These are phyloP conservation scores for Glomus cerebriforme DNA, from an alignment of 192 early-diverging fungal species.

Conservation along the genomic window DNA sequence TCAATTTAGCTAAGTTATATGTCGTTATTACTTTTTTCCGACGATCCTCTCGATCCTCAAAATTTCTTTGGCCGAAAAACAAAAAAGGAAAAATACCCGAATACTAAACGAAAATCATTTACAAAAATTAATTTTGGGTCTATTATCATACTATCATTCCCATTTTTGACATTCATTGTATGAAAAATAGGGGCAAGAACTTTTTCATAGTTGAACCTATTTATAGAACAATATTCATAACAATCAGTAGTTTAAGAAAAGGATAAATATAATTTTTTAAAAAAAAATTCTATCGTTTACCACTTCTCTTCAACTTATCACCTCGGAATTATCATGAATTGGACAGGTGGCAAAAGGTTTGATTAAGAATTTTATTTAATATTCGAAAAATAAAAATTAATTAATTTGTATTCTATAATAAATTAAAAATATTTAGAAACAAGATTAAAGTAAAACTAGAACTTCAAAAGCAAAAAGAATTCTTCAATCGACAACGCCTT, in stretches of 20 bases:
- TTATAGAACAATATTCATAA: too few species aligned
- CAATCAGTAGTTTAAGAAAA: too few species aligned
- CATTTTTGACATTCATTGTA: too few species aligned
- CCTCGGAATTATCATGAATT: conserved; percentile 12
- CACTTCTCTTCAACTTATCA: too few species aligned
- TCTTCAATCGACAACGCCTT: conserved; percentile 19
- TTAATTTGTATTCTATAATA: too few species aligned
- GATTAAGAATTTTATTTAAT: neutral
- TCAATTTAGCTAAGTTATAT: neutral
- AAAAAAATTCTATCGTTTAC: too few species aligned
- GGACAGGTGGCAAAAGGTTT: conserved; percentile 27
- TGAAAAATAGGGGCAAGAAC: too few species aligned
- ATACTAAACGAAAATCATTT: neutral
- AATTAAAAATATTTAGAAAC: too few species aligned
- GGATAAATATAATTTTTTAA: too few species aligned
- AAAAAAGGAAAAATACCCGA: neutral
- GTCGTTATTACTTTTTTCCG: neutral
- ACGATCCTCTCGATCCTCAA: neutral
- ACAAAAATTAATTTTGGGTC: neutral
- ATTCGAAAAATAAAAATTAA: neutral
- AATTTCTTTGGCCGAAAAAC: neutral
- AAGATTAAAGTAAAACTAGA: conserved; percentile 16
- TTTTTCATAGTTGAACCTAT: too few species aligned
- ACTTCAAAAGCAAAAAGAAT: conserved; percentile 22
- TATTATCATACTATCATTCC: too few species aligned